A percentile compares a stretch with the other conserved stretches of the same genome.
phyloP scores from a whole-genome alignment of 2,329 filamentous ascomycete genomes.

The Pleomassaria siparia region DNA sequence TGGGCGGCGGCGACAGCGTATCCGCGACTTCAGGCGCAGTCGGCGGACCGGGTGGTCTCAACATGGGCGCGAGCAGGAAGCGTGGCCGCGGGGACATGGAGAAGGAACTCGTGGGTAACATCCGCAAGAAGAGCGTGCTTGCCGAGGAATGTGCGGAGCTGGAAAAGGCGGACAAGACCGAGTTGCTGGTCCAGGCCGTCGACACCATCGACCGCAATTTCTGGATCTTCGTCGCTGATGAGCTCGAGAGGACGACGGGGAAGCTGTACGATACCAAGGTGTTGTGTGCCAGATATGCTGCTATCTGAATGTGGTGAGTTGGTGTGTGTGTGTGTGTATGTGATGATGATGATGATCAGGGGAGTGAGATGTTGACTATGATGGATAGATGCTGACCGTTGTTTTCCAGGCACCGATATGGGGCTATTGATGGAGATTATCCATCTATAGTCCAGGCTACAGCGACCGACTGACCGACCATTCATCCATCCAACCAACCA shows the following conservation, averaged over 20 bases:
- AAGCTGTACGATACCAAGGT: constrained; percentile 24
- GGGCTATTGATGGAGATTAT: too few relatives aligned
- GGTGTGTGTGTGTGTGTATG: too few relatives aligned
- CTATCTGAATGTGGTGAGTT: too few relatives aligned
- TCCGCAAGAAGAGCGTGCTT: constrained; percentile 16
- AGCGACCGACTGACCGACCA: too few relatives aligned
- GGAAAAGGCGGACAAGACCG: constrained; percentile 19
- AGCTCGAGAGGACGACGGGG: constrained; percentile 28
- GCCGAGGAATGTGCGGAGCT: constrained; percentile 14
- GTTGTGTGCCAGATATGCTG: constrained; percentile 17
- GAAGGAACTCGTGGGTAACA: constrained; percentile 25
- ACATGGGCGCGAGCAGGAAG: neutral
- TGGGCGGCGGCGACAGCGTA: neutral
- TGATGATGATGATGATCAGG: too few relatives aligned
- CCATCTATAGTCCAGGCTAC: too few relatives aligned
- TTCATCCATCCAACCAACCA: too few relatives aligned
- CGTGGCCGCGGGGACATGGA: constrained; percentile 12
- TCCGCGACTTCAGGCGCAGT: too few relatives aligned
- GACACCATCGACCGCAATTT: constrained; percentile 29
- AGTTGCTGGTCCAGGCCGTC: constrained; percentile 32
- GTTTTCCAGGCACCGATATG: too few relatives aligned
- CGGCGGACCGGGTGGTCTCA: neutral
- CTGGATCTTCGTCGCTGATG: constrained; percentile 36
- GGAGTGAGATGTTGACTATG: too few relatives aligned
- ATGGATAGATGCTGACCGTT: too few relatives aligned